Evolutionary conservation across 1,139 yeast species (phyloP).

Genomic region (Scheffersomyces cryptocercus): DNA sequence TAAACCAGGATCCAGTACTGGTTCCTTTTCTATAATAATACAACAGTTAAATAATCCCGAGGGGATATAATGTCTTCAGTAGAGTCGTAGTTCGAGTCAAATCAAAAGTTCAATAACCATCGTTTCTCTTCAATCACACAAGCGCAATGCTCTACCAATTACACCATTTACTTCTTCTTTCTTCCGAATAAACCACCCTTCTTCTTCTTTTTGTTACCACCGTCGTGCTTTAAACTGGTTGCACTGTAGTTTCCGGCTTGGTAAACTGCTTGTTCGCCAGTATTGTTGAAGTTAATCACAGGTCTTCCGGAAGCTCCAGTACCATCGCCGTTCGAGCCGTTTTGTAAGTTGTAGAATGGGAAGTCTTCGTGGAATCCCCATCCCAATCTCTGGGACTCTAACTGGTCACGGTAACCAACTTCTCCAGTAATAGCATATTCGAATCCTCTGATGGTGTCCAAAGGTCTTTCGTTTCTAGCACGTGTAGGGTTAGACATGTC

Average conservation of each 20-base stretch:
- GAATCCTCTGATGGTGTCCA: constrained; percentile 90
- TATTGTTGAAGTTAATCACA: constrained; percentile 30
- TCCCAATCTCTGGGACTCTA: constrained; percentile 76
- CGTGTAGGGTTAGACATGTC: constrained; percentile 93
- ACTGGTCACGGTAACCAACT: constrained; percentile 67
- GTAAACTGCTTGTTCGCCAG: constrained; percentile 64
- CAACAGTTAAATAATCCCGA: too few species aligned
- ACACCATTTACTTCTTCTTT: constrained; percentile 31
- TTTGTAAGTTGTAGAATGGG: constrained; percentile 33
- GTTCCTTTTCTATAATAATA: too few species aligned
- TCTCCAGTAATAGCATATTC: constrained; percentile 95
- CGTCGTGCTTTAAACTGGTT: constrained; percentile 38
- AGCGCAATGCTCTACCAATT: not conserved
- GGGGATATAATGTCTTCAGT: too few species aligned
- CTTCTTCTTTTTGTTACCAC: constrained; percentile 46
- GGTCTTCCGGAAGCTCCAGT: constrained; percentile 26
- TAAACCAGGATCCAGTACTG: too few species aligned
- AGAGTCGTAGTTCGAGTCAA: too few species aligned
- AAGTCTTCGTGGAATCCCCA: constrained; percentile 66
- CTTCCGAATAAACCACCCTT: constrained; percentile 79
- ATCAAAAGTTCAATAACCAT: too few species aligned
- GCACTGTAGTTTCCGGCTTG: constrained; percentile 55
- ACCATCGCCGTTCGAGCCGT: constrained; percentile 18
- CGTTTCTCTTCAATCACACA: too few species aligned
- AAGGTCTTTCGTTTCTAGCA: constrained; percentile 88